Percentiles rank a stretch among this genome's conserved stretches.
Conservation (phyloP, 306 rosid species). For the Lagenaria siceraria region DNA sequence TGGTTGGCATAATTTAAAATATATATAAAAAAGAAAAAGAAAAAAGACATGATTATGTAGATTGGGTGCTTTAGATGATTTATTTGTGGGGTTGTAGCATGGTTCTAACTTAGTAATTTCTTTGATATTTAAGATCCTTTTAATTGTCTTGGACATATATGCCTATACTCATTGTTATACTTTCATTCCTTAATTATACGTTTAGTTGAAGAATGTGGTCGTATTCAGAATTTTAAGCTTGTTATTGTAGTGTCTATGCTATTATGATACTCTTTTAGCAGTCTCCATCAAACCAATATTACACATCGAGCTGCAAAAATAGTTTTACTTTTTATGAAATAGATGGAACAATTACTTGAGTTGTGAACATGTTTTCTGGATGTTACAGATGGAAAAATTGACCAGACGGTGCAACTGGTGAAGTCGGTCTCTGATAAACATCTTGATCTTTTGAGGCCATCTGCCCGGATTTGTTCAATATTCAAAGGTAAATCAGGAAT, state of each 20-base stretch:
- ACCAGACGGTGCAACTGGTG: slow-evolving; percentile 33
- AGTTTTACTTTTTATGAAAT: not conserved
- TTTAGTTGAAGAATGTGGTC: not conserved
- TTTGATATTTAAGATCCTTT: not conserved
- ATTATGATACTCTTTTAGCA: not conserved
- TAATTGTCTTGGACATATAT: not conserved
- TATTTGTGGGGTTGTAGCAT: not conserved
- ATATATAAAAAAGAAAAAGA: too few species aligned
- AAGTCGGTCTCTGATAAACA: slow-evolving; percentile 60
- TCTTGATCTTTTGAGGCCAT: slow-evolving; percentile 65
- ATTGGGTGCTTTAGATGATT: not conserved
- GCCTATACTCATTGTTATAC: not conserved
- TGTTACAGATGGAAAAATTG: slow-evolving; percentile 36
- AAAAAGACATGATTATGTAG: not conserved
- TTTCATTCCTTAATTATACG: not conserved
- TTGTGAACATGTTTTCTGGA: slow-evolving; percentile 12
- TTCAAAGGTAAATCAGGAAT: slow-evolving; percentile 42
- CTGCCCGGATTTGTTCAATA: slow-evolving; percentile 53
- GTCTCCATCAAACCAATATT: not conserved
- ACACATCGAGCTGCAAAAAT: not conserved
- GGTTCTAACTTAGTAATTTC: not conserved
- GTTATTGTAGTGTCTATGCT: not conserved
- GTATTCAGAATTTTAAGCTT: not conserved
- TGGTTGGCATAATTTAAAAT: not conserved
- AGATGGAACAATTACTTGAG: not conserved